Evolutionary conservation across 2,329 filamentous ascomycete species (phyloP), one percentile per base, ranked within the genome.

Genomic region (Arthrobotrys entomopaga): DNA sequence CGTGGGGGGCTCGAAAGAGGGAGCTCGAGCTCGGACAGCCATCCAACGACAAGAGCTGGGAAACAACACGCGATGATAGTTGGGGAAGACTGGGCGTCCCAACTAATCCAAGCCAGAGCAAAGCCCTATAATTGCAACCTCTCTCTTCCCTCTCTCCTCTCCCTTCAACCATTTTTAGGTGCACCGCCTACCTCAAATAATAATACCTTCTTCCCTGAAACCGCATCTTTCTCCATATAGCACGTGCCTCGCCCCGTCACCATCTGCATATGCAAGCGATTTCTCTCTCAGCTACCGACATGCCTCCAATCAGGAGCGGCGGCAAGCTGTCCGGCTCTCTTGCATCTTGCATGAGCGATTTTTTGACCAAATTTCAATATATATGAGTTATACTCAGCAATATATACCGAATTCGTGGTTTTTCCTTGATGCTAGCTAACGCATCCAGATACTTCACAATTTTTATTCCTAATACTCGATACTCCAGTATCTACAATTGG

Each of bases 341-440:
- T 66, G 61, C 69, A 73, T 73, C 69, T 73, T 73, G 69, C 69
- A 73, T 73, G 69, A 73, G 69, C 69, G 69, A 73, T 73, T 73
- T 73, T 73, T 63, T 61, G 60, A 19, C 49, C 69, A 60, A 69
- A 54, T 56, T 53, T 69, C 56, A 69, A 69, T 69, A 69, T 69
- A 69, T 69, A 69, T 61, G 65, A 61, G 29, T 61, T 69, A 59
- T 53, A 58, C 63, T 66, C 63, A 52, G 53, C 63, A 53, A 52
- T 65, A 57, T 24, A 66, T 42, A 59, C 56, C 53, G 57, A 46
- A 56, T 60, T 48, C 40, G 42, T 67, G 15, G 64, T 67, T 34
- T 49, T 66, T 67, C 46, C n/a, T n/a, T 56, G 65, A 69, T 56
- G 26, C 43, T 60, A 52, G 43, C 43, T 66, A 66, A 66, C 63